Evolutionary conservation across 2,329 filamentous ascomycete species (phyloP).

Genomic region (Penicillium sp.): DNA sequence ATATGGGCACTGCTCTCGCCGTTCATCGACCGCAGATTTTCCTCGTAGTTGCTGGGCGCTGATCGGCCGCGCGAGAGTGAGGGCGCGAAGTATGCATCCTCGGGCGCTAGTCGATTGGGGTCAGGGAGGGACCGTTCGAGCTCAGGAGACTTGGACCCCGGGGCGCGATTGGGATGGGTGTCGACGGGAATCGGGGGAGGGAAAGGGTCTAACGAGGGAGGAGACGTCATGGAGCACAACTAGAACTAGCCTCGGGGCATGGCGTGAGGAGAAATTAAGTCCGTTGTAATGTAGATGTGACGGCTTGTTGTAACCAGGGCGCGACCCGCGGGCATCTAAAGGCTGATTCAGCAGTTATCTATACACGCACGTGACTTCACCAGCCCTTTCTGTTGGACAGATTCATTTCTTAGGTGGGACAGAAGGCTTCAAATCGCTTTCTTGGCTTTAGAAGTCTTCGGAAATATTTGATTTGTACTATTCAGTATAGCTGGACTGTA

Average conservation of each 20-base stretch:
- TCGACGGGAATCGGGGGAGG: slow-evolving; percentile 48
- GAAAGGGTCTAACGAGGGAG: slow-evolving; percentile 36
- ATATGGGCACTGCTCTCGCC: slow-evolving; percentile 43
- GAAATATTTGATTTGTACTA: accelerated
- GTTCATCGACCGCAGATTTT: slow-evolving; percentile 33
- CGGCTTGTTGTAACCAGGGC: slow-evolving; percentile 6
- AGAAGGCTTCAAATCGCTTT: neutral
- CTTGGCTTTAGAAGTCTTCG: accelerated
- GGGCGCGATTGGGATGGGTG: slow-evolving; percentile 45
- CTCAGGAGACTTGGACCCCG: slow-evolving; percentile 36
- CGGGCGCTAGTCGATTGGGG: slow-evolving; percentile 71
- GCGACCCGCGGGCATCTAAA: slow-evolving; percentile 9
- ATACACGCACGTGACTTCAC: neutral
- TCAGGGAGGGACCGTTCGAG: slow-evolving; percentile 49
- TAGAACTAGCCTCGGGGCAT: slow-evolving; percentile 31
- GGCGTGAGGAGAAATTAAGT: slow-evolving; percentile 12
- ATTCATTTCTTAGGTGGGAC: neutral
- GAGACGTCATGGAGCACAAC: slow-evolving; percentile 34
- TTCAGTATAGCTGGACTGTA: neutral
- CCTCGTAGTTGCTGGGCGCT: slow-evolving; percentile 39
- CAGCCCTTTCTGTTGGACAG: neutral
- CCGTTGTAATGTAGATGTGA: neutral
- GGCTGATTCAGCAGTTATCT: slow-evolving; percentile 6
- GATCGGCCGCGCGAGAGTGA: slow-evolving; percentile 58
- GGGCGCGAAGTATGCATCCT: slow-evolving; percentile 72